These are phyloP conservation scores for Euphorbia pulcherrima DNA, from an alignment of 345 rosid species.

Conservation along the genomic window DNA sequence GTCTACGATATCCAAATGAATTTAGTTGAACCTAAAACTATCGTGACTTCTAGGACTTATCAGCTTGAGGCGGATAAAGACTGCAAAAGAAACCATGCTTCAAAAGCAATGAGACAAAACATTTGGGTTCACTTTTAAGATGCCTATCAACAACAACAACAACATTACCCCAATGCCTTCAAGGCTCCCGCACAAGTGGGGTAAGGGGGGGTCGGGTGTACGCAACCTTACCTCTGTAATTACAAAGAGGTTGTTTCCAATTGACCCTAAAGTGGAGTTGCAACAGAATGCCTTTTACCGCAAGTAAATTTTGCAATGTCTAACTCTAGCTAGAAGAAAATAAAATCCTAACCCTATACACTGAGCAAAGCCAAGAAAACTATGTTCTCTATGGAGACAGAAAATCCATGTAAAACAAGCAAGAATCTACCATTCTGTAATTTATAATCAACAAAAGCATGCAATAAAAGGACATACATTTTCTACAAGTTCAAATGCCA, in stretches of 20 bases:
- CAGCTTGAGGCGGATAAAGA: neutral
- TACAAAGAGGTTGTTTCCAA: too few species aligned
- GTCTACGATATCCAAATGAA: neutral
- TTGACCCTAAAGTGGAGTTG: too few species aligned
- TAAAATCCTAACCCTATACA: neutral
- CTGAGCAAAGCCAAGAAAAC: neutral
- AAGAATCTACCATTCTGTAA: neutral
- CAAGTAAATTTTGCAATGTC: neutral
- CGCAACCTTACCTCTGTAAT: too few species aligned
- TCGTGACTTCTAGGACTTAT: neutral
- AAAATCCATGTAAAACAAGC: neutral
- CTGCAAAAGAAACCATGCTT: neutral
- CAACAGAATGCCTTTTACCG: neutral
- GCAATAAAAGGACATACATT: constrained; percentile 41
- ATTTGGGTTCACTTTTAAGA: neutral
- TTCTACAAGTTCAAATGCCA: constrained; percentile 89
- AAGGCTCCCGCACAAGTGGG: too few species aligned
- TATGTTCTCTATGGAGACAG: neutral
- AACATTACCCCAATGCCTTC: too few species aligned
- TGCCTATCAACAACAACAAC: neutral
- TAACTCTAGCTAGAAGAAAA: neutral
- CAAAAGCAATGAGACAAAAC: neutral
- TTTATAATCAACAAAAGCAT: neutral
- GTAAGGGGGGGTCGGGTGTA: too few species aligned
- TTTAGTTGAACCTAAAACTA: neutral